These are phyloP conservation scores for Rosa multiflora DNA, from an alignment of 306 rosid species.

Conservation along the genomic window DNA sequence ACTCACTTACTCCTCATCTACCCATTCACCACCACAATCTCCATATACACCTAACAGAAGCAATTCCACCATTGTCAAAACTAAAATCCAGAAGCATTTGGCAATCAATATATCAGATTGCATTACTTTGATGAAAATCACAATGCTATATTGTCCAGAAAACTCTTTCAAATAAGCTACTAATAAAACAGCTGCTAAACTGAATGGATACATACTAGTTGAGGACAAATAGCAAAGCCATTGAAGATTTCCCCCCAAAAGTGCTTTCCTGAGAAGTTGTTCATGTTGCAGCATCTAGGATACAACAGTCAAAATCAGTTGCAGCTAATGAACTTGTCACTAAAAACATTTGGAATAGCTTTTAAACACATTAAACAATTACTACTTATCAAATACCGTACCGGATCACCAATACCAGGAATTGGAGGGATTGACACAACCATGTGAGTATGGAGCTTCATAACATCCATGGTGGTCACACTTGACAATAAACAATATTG, in stretches of 20 bases:
- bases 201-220: conserved; percentile 53
- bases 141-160: neutral
- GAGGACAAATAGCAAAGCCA: conserved; percentile 89
- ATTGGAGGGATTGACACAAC: conserved; percentile 76
- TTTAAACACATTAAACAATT: neutral
- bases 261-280: conserved; percentile 51
- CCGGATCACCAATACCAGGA: conserved; percentile 67
- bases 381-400: conserved; percentile 22
- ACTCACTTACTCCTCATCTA: conserved; percentile 87
- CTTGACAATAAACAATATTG: conserved; percentile 42
- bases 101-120: neutral
- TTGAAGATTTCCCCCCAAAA: conserved; percentile 53
- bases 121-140: neutral
- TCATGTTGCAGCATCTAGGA: conserved; percentile 71
- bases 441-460: conserved; percentile 69
- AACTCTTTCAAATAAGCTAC: neutral
- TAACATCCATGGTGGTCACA: conserved; percentile 33
- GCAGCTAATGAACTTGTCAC: conserved; percentile 16
- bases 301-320: conserved; percentile 1
- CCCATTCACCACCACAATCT: conserved; percentile 66
- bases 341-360: conserved; percentile 5
- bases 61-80: conserved; percentile 15
- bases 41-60: conserved; percentile 70
- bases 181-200: neutral
- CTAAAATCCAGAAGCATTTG: neutral